These are phyloP conservation scores for Colletotrichum abscissum DNA, from an alignment of 2,329 filamentous ascomycete genomes.

Conservation along the genomic window DNA sequence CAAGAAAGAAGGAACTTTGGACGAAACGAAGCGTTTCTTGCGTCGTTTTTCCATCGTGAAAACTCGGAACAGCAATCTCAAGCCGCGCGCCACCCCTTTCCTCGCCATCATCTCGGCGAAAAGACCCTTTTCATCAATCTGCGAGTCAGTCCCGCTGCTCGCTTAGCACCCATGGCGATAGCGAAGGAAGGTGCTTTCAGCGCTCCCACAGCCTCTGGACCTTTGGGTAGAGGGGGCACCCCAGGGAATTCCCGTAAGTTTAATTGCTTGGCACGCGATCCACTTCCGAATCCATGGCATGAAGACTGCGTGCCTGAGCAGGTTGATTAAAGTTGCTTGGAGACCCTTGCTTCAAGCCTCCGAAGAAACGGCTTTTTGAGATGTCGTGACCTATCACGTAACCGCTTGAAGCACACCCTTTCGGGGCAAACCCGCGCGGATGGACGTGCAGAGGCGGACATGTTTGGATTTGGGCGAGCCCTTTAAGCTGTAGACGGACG, in stretches of 20 bases:
- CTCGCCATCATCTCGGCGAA: conserved; percentile 7
- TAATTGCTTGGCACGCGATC: conserved; percentile 9
- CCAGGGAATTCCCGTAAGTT: background rate
- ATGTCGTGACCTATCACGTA: conserved; percentile 19
- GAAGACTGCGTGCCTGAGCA: background rate
- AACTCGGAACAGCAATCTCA: background rate
- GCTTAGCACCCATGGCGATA: background rate
- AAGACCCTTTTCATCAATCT: background rate
- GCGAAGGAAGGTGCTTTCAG: background rate
- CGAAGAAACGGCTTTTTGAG: background rate
- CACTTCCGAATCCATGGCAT: background rate
- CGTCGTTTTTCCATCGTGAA: background rate
- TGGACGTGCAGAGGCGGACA: conserved; percentile 2
- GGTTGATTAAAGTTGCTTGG: conserved; percentile 12
- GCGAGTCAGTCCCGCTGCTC: background rate
- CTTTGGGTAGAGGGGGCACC: background rate
- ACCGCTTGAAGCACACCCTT: background rate
- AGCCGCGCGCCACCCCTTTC: background rate
- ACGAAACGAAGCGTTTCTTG: conserved; percentile 22
- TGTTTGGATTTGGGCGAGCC: conserved; percentile 5
- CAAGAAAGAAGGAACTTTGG: conserved; percentile 15
- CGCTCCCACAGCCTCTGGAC: background rate
- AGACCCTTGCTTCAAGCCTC: background rate
- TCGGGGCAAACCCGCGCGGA: background rate
- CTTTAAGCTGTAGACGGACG: background rate